Evolutionary conservation across 768 basidiomycete species (phyloP).

Genomic region (Tubosaeta brunneosetosa): DNA sequence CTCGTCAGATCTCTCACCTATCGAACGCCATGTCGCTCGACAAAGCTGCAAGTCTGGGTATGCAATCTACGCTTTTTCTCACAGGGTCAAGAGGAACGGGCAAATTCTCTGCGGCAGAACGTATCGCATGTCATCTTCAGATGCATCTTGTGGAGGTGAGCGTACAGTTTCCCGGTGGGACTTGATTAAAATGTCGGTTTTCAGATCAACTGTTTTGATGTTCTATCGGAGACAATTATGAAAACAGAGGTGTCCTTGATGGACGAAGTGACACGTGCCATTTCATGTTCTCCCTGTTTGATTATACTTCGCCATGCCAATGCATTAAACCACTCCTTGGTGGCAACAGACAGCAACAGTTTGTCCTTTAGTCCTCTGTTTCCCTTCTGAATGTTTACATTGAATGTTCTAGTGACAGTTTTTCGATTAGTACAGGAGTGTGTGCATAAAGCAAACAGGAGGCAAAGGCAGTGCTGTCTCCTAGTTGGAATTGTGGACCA

Average conservation of each 20-base stretch:
- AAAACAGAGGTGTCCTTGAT: slow-evolving; percentile 72
- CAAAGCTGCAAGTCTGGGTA: slow-evolving; percentile 52
- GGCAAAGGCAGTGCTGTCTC: slow-evolving; percentile 67
- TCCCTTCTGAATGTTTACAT: background rate
- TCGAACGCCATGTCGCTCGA: slow-evolving; percentile 55
- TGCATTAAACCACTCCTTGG: slow-evolving; percentile 65
- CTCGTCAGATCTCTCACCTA: slow-evolving; percentile 50
- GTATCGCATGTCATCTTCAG: slow-evolving; percentile 59
- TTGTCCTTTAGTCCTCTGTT: background rate
- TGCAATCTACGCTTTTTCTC: slow-evolving; percentile 69
- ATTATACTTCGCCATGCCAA: slow-evolving; percentile 77
- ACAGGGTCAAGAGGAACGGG: slow-evolving; percentile 79
- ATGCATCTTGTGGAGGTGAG: slow-evolving; percentile 75
- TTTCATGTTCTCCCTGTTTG: slow-evolving; percentile 77
- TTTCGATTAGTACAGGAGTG: slow-evolving; percentile 58
- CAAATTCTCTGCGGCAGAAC: slow-evolving; percentile 61
- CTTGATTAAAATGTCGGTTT: background rate
- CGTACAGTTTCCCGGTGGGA: background rate
- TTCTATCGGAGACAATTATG: slow-evolving; percentile 70
- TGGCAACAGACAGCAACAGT: slow-evolving; percentile 55
- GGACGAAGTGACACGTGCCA: slow-evolving; percentile 73
- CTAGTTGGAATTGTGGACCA: slow-evolving; percentile 69
- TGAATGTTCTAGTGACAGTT: slow-evolving; percentile 44
- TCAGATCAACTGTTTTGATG: slow-evolving; percentile 82
- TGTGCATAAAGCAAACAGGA: slow-evolving; percentile 53